Conservation (phyloP, 192 early-diverging fungal species). For the Umbelopsis ramanniana region DNA sequence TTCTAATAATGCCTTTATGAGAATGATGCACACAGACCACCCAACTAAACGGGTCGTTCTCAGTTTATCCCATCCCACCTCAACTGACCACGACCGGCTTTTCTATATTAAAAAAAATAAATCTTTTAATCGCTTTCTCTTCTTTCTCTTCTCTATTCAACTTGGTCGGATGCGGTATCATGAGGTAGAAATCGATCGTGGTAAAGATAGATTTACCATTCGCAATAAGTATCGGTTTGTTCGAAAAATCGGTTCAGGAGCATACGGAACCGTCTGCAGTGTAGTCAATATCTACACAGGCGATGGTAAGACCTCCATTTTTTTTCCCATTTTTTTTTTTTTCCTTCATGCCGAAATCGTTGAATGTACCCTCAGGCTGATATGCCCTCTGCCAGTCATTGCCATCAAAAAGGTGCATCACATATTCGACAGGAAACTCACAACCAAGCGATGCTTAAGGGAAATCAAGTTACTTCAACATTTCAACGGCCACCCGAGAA, state of each 20-base stretch:
- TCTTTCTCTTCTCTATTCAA: too few relatives aligned
- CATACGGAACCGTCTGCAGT: constrained; percentile 88
- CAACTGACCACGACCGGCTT: not conserved
- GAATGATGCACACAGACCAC: too few relatives aligned
- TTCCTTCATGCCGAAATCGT: constrained; percentile 78
- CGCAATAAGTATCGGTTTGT: constrained; percentile 67
- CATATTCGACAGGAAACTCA: constrained; percentile 83
- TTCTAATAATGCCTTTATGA: too few relatives aligned
- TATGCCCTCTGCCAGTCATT: constrained; percentile 58
- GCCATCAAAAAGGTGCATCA: constrained; percentile 93
- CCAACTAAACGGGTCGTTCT: too few relatives aligned
- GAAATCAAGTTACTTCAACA: constrained; percentile 94
- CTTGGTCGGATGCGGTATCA: constrained; percentile 24
- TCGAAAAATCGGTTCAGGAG: constrained; percentile 87
- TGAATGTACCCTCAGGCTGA: constrained; percentile 61
- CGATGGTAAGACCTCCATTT: not conserved
- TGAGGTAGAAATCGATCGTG: constrained; percentile 31
- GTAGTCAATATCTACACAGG: constrained; percentile 24
- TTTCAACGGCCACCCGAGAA: constrained; percentile 79
- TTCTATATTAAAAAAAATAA: not conserved
- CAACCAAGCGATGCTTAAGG: constrained; percentile 87
- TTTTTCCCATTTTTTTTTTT: not conserved
- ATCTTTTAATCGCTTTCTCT: not conserved
- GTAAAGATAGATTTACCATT: constrained; percentile 41
- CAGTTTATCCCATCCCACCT: too few relatives aligned